Conservation (phyloP, 441 rosid species). For the Oxalis stricta region DNA sequence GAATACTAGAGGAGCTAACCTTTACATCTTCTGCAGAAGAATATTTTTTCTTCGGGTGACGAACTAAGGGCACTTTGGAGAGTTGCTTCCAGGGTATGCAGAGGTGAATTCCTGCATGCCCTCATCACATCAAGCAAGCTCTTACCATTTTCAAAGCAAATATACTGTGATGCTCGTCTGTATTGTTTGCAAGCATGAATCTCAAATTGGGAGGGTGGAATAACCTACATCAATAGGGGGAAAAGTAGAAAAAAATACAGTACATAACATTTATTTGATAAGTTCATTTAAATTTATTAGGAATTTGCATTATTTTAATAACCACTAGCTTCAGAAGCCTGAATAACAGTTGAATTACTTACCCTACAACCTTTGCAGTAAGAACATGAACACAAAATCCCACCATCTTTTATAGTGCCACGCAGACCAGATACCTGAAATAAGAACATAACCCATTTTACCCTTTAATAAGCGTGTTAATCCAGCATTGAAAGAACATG, state of each 20-base stretch:
- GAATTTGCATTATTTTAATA: conserved; percentile 7
- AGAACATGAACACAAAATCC: conserved; percentile 85
- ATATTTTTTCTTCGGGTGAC: conserved; percentile 50
- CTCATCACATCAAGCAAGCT: conserved; percentile 89
- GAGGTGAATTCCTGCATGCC: conserved; percentile 63
- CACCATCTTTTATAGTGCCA: conserved; percentile 75
- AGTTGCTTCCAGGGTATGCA: conserved; percentile 62
- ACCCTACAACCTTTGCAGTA: conserved; percentile 75
- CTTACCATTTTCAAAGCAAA: conserved; percentile 94
- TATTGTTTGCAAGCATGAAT: conserved; percentile 91
- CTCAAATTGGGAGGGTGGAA: conserved; percentile 96
- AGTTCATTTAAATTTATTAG: conserved; percentile 9
- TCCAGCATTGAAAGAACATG: neutral
- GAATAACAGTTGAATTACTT: conserved; percentile 20
- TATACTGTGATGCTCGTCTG: conserved; percentile 89
- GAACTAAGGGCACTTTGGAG: conserved; percentile 55
- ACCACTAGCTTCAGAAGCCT: conserved; percentile 10
- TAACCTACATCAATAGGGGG: conserved; percentile 38
- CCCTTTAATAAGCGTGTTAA: conserved; percentile 7
- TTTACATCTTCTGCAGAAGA: conserved; percentile 84
- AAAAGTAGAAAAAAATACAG: neutral
- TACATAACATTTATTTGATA: conserved; percentile 10
- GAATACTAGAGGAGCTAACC: conserved; percentile 23
- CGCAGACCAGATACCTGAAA: conserved; percentile 83
- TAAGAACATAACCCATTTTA: conserved; percentile 12